Conservation (phyloP, 768 basidiomycete genomes). For the Neoboletus magnificus region DNA sequence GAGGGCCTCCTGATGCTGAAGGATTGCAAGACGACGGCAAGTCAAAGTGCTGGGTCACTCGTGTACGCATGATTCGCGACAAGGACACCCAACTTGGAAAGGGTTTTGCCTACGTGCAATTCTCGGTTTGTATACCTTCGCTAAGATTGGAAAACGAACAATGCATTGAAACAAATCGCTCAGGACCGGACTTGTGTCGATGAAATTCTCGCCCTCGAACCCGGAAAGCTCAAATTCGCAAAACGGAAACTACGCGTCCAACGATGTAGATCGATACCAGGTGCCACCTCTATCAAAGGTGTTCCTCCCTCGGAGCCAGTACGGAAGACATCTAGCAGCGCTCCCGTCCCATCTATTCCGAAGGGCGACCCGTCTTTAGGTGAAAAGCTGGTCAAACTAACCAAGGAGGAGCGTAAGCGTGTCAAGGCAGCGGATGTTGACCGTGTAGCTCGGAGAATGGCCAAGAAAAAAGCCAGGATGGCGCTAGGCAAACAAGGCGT, state of each 20-base stretch:
- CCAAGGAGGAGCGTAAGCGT: conserved; percentile 84
- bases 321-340: background rate
- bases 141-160: background rate
- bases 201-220: conserved; percentile 81
- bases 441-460: conserved; percentile 77
- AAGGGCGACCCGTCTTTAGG: conserved; percentile 85
- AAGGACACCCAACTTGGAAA: conserved; percentile 91
- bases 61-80: conserved; percentile 87
- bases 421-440: conserved; percentile 77
- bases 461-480: conserved; percentile 82
- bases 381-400: conserved; percentile 67
- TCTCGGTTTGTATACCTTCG: conserved; percentile 48
- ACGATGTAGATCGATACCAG: conserved; percentile 75
- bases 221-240: conserved; percentile 79
- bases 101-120: conserved; percentile 92
- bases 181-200: conserved; percentile 93
- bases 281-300: conserved; percentile 26
- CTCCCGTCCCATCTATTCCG: conserved; percentile 35
- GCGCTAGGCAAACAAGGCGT: conserved; percentile 43
- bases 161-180: background rate
- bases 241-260: conserved; percentile 91
- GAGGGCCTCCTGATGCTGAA: conserved; percentile 50
- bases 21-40: conserved; percentile 33
- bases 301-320: conserved; percentile 2
- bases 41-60: conserved; percentile 62